phyloP scores from a whole-genome alignment of 179 eudicot genomes.

The Silene coronaria region DNA sequence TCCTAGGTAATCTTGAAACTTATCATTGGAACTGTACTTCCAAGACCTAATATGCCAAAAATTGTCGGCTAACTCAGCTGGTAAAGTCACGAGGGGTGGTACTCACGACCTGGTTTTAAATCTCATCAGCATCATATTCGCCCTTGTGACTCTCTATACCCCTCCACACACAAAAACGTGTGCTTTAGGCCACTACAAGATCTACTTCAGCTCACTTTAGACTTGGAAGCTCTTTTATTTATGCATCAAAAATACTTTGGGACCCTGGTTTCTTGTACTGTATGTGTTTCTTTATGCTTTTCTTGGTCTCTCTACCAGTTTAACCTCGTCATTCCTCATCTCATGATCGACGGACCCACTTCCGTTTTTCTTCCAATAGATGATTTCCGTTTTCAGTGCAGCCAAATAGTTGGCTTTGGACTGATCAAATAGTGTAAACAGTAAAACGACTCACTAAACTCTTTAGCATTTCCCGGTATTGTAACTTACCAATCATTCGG shows the following conservation, averaged over 20 bases:
- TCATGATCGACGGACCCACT: constrained; percentile 24
- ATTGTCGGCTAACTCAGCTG: too few species aligned
- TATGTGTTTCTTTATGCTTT: constrained; percentile 54
- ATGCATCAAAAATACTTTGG: constrained; percentile 37
- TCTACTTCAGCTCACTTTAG: constrained; percentile 55
- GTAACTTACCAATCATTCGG: too few species aligned
- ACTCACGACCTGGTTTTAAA: too few species aligned
- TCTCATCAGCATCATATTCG: too few species aligned
- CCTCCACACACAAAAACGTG: too few species aligned
- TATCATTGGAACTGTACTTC: constrained; percentile 13
- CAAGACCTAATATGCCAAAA: constrained; percentile 8
- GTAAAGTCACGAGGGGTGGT: too few species aligned
- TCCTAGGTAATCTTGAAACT: not conserved
- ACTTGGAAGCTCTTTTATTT: constrained; percentile 74
- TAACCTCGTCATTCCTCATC: constrained; percentile 21
- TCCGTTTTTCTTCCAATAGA: constrained; percentile 14
- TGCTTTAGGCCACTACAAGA: constrained; percentile 61
- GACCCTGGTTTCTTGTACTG: constrained; percentile 60
- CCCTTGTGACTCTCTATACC: not conserved
- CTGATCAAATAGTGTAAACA: not conserved
- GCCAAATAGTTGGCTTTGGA: not conserved
- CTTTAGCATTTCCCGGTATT: too few species aligned
- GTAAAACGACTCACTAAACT: too few species aligned
- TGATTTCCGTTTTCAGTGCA: not conserved
- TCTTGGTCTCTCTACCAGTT: constrained; percentile 34